Percentiles rank a stretch among this genome's conserved stretches.
phyloP scores from a whole-genome alignment of 179 eudicot species.

The Gypsophila paniculata region DNA sequence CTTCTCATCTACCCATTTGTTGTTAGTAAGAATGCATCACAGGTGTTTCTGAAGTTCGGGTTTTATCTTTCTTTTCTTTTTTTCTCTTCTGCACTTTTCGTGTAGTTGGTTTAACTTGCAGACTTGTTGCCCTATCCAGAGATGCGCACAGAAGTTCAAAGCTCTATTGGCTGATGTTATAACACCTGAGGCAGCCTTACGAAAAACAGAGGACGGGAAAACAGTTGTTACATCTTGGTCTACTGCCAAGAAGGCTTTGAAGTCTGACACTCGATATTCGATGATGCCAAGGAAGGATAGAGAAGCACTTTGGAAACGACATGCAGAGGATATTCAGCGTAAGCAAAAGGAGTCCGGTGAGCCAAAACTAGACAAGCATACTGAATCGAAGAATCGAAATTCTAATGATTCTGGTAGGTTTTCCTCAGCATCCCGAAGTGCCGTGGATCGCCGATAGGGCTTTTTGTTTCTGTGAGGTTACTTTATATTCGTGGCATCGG shows the following conservation, averaged over 20 bases:
- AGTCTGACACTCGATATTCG: conserved; percentile 60
- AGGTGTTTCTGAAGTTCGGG: not conserved
- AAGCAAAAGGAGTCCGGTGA: conserved; percentile 46
- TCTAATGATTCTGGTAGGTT: conserved; percentile 39
- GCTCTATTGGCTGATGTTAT: conserved; percentile 60
- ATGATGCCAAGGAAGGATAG: conserved; percentile 81
- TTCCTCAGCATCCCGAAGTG: conserved; percentile 36
- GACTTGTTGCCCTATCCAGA: conserved; percentile 38
- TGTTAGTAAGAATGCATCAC: not conserved
- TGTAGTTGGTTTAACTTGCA: conserved; percentile 14
- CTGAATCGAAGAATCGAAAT: conserved; percentile 40
- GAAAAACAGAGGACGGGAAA: conserved; percentile 71
- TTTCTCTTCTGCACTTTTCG: not conserved
- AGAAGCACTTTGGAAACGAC: conserved; percentile 82
- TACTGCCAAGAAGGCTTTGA: conserved; percentile 71
- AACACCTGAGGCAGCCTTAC: conserved; percentile 55
- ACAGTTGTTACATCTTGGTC: conserved; percentile 86
- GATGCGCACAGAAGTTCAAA: conserved; percentile 56
- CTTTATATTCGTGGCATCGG: not conserved
- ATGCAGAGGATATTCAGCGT: conserved; percentile 70
- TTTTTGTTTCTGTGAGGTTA: not conserved
- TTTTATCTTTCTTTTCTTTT: not conserved
- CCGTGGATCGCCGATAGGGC: conserved; percentile 38
- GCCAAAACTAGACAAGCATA: conserved; percentile 45
- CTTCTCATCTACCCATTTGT: not conserved